Conservation (phyloP, 1,139 yeast genomes). For the Yamadazyma songkhlaensis region DNA sequence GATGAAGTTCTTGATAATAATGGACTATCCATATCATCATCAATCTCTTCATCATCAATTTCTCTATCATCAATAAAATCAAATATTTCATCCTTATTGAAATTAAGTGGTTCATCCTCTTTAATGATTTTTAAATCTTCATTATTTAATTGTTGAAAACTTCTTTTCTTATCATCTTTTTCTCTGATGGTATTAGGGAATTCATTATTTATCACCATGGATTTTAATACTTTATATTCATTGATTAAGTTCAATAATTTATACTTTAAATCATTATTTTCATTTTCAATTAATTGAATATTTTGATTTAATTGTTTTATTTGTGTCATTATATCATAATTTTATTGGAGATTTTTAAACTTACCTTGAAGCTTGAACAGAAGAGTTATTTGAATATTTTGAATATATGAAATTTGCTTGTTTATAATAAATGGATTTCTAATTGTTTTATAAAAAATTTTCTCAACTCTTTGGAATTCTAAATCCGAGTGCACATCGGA, state of each 20-base stretch:
- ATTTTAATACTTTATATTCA: constrained; percentile 40
- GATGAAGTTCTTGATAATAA: constrained; percentile 40
- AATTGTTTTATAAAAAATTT: constrained; percentile 3
- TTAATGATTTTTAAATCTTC: constrained; percentile 13
- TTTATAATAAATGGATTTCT: not conserved
- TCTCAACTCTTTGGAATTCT: constrained; percentile 5
- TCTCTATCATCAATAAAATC: constrained; percentile 17
- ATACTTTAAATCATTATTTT: constrained; percentile 36
- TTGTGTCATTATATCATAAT: constrained; percentile 7
- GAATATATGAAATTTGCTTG: not conserved
- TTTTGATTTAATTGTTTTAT: constrained; percentile 14
- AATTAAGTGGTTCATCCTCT: constrained; percentile 8
- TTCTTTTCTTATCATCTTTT: constrained; percentile 22
- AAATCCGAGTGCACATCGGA: constrained; percentile 6
- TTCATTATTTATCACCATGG: constrained; percentile 21
- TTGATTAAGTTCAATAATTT: constrained; percentile 38
- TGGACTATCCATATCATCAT: constrained; percentile 24
- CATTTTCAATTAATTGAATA: constrained; percentile 30
- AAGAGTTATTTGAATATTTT: not conserved
- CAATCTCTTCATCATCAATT: constrained; percentile 18
- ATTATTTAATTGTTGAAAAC: constrained; percentile 24
- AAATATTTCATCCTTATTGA: constrained; percentile 11
- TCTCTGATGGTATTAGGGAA: not conserved
- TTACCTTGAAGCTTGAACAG: not conserved
- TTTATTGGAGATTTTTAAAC: not conserved